A percentile compares a stretch with the other conserved stretches of the same genome.
These are phyloP conservation scores for Cymodocea nodosa DNA, from an alignment of 116 monocot genomes.

Conservation along the genomic window DNA sequence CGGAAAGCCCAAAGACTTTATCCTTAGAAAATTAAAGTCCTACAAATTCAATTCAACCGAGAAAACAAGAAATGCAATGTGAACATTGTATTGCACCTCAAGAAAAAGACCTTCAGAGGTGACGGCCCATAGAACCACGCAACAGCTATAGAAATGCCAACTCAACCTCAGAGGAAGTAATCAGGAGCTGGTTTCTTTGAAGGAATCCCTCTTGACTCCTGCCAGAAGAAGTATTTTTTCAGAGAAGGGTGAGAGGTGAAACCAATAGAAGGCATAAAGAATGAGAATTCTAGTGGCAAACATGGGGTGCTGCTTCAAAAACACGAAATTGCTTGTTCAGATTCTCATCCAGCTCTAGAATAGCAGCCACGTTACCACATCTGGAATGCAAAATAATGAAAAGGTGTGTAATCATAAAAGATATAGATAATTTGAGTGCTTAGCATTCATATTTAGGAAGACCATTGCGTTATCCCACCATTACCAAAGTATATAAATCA, in stretches of 20 bases:
- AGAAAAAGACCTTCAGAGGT: background rate
- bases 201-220: conserved; percentile 89
- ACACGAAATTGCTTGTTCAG: conserved; percentile 84
- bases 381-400: conserved; percentile 18
- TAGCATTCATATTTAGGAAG: too few species aligned
- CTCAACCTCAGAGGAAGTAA: conserved; percentile 52
- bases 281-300: conserved; percentile 17
- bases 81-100: background rate
- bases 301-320: conserved; percentile 96
- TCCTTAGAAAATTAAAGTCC: background rate
- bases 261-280: background rate
- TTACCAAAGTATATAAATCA: too few species aligned
- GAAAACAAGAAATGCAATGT: background rate
- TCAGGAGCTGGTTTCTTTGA: conserved; percentile 80
- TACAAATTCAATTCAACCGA: conserved; percentile 2
- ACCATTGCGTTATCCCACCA: too few species aligned
- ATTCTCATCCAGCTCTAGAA: conserved; percentile 95
- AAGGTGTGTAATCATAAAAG: background rate
- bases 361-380: conserved; percentile 98
- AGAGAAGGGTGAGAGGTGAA: background rate
- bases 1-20: background rate
- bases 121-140: background rate
- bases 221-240: conserved; percentile 5
- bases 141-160: background rate
- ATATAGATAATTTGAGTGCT: too few species aligned